Conservation (phyloP, 2,329 filamentous ascomycete species). For the Fusarium sp. region DNA sequence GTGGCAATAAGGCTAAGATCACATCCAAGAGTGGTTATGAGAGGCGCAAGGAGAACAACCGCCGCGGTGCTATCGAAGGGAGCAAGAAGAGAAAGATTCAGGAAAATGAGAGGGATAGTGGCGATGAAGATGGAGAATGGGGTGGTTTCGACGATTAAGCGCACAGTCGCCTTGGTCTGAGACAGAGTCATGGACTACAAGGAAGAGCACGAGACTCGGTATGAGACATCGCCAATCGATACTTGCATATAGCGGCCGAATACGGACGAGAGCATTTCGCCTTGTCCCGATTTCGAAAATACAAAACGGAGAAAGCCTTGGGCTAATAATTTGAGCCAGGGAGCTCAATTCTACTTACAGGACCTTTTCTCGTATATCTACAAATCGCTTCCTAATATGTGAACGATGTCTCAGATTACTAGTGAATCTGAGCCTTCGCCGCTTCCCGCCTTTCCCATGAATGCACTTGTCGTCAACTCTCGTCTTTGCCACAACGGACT, state of each 20-base stretch:
- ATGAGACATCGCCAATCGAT: not conserved
- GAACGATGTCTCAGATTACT: conserved; percentile 11
- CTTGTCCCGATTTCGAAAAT: conserved; percentile 4
- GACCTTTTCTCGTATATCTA: not conserved
- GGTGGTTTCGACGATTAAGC: conserved; percentile 59
- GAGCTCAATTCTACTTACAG: conserved; percentile 7
- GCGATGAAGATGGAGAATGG: conserved; percentile 59
- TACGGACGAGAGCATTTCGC: not conserved
- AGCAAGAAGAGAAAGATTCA: conserved; percentile 70
- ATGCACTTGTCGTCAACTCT: conserved; percentile 2
- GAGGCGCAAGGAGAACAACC: conserved; percentile 77
- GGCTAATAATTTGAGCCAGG: conserved; percentile 4
- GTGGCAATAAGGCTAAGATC: conserved; percentile 72
- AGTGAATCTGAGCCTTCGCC: not conserved
- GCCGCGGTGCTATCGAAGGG: conserved; percentile 72
- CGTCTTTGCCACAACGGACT: no score
- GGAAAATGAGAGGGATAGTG: conserved; percentile 40
- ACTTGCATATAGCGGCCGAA: conserved; percentile 2
- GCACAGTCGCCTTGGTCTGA: not conserved
- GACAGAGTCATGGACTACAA: not conserved
- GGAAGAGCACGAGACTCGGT: conserved; percentile 3
- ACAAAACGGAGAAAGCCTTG: conserved; percentile 15
- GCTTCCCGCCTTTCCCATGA: conserved; percentile 21
- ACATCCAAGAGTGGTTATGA: conserved; percentile 87
- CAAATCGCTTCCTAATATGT: conserved; percentile 9